Percentiles rank a stretch among this genome's conserved stretches.
Evolutionary conservation across 495 filamentous ascomycete species (phyloP).

Genomic region (Zalerion maritima): DNA sequence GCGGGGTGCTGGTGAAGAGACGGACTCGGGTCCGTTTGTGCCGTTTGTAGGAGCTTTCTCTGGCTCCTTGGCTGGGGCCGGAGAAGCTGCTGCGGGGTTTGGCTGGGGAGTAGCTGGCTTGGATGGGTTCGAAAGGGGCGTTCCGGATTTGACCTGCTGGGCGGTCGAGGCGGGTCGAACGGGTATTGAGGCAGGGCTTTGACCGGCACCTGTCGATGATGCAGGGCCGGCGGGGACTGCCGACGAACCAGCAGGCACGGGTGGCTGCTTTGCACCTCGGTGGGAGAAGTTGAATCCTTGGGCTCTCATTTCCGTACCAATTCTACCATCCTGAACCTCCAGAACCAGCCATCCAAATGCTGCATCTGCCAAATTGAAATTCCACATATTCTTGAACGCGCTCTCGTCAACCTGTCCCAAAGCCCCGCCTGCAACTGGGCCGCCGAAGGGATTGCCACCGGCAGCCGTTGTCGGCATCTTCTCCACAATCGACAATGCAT

Average conservation of each 20-base stretch:
- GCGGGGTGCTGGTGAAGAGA: conserved; percentile 29
- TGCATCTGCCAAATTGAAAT: conserved; percentile 96
- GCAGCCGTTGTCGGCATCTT: conserved; percentile 94
- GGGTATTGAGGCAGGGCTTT: conserved; percentile 14
- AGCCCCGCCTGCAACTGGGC: conserved; percentile 55
- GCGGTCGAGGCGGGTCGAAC: too few relatives aligned
- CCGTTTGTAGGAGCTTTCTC: conserved; percentile 38
- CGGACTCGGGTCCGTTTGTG: conserved; percentile 31
- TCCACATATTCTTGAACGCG: conserved; percentile 99
- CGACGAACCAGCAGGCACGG: conserved; percentile 17
- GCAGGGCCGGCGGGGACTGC: conserved; percentile 26
- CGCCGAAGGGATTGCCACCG: conserved; percentile 92
- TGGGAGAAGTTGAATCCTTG: conserved; percentile 99
- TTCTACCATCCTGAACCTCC: conserved; percentile 84
- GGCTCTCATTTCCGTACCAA: conserved; percentile 95
- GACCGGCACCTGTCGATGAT: conserved; percentile 16
- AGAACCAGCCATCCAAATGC: conserved; percentile 93
- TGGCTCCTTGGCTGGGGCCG: conserved; percentile 27
- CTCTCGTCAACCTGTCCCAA: conserved; percentile 93
- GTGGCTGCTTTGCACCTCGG: conserved; percentile 47
- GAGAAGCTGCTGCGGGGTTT: conserved; percentile 23
- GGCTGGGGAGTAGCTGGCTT: conserved; percentile 33
- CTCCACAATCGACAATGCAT: conserved; percentile 77
- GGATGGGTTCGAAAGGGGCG: conserved; percentile 27
- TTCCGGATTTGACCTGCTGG: too few relatives aligned